Base-by-base conservation (phyloP, 2,329 filamentous ascomycete genomes). In the Monilinia vaccinii-corymbosi region DNA sequence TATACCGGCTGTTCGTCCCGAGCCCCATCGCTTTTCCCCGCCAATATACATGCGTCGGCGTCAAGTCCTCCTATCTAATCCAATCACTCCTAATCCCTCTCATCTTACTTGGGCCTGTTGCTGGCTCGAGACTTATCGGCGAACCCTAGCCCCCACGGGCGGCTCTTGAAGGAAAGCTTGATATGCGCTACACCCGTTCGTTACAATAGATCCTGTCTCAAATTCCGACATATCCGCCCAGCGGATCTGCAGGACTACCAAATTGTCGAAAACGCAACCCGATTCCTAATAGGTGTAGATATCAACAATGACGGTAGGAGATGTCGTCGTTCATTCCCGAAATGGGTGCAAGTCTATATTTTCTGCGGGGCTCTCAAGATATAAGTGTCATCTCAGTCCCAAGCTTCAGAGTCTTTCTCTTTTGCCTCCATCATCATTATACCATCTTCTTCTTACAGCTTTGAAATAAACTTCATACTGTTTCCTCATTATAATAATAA, bases 271-370 rank as follows among this genome's bases (percentile, higher is more conserved):
- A n/a, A 50, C 8, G n/a, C n/a, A 55, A 40, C 11, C 4, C 18
- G 10, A 55, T 55, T 2, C 18, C 13, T 28, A 28, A 23, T 32
- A 31, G n/a, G 18, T 44, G 16, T 23, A 18, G 11, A n/a, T 55
- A n/a, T 44, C n/a, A 44, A 32, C 16, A 13, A 10, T 7, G 8
- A 7, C 14, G 16, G 10, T 11, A 21, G 11, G 28, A 23, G 18
- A 55, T 55, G n/a, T 45, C 28, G 38, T 55, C 51, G 51, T 32
- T 53, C 38, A 44, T 44, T 44, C 51, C 32, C 42, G 38, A 53
- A 40, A 44, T 32, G n/a, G 36, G n/a, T 44, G 38, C 8, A 53
- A 32, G 38, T 44, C 13, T 42, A 38, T n/a, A 23, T 23, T 44
- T 23, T 8, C 31, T 53, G 44, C 13, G 38, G 36, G 38, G 13